Conservation (phyloP, 305 asterid species). For the Salvia sclarea region DNA sequence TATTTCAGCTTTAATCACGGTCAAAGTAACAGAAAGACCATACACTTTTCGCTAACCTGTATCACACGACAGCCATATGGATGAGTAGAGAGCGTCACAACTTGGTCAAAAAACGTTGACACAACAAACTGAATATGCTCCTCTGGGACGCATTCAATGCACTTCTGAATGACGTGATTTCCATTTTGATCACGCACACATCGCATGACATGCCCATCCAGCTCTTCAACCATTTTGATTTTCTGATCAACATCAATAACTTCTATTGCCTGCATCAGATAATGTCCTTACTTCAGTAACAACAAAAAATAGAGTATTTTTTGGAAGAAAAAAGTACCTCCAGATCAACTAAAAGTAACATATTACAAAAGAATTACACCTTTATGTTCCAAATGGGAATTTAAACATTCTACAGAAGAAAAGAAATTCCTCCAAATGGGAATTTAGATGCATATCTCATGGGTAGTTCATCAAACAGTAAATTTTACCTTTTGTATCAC, state of each 20-base stretch:
- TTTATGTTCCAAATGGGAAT: not conserved
- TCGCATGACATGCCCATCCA: constrained; percentile 90
- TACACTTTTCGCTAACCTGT: constrained; percentile 52
- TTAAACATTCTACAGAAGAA: not conserved
- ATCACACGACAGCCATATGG: constrained; percentile 98
- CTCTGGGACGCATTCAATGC: constrained; percentile 95
- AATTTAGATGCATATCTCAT: not conserved
- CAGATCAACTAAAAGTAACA: constrained; percentile 9
- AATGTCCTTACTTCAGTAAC: constrained; percentile 7
- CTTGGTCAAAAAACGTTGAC: constrained; percentile 81
- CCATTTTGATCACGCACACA: constrained; percentile 99
- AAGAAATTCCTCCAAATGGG: not conserved
- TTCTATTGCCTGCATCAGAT: constrained; percentile 76
- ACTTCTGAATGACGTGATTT: constrained; percentile 93
- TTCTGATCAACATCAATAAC: constrained; percentile 93
- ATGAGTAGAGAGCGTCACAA: constrained; percentile 86
- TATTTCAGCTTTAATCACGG: not conserved
- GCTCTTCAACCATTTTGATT: constrained; percentile 92
- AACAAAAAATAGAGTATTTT: not conserved
- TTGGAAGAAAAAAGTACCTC: not conserved
- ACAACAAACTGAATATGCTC: constrained; percentile 82
- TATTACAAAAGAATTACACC: not conserved
- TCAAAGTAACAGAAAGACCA: not conserved
- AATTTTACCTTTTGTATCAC: constrained; percentile 76
- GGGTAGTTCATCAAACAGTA: not conserved